Base-by-base conservation (phyloP, 805 yeast species). In the Pichia heedii region DNA sequence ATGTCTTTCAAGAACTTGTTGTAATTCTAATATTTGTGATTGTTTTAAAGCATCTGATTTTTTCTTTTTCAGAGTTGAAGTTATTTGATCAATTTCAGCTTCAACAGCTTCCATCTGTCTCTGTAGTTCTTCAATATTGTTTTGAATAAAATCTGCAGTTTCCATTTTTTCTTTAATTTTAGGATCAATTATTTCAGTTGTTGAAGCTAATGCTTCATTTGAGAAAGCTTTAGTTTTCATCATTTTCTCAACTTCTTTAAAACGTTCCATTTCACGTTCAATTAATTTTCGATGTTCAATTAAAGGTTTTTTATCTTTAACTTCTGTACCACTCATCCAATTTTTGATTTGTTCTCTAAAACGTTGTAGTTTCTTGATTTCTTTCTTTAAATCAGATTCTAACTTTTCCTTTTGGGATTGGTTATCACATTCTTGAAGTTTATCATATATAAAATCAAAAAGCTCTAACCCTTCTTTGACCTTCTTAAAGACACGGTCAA, bases 171-270 rank as follows among this genome's bases (percentile, higher is more conserved):
- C 88, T 57, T 78, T 76, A 58, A 85, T 90, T 49, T 78, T 81
- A 11, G 95, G 93, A 58, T 85, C 93, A 36, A 79, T 69, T 47
- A 76, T 68, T 45, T 72, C 73, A 58, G 78, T 77, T 5, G 53
- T 50, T 10, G 60, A 55, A 40, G 84, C 86, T 50, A 90, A 70
- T 0, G 97, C 97, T 63, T 93, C 97, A 57, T 86, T 87, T 27
- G 93, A 80, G 60, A 85, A 90, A 41, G 95, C 96, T 63, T 90
- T 90, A 33, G 94, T 87, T 66, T 90, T 90, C 76, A 86, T 82
- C 50, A 82, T 78, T 65, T 88, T 86, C 64, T 90, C 98, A 53
- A 90, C 86, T 44, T 87, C 90, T 61, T 93, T 93, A 67, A 90
- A 93, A 54, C 88, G 76, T 63, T 90, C 98, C 98, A 90, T 90